Conservation (phyloP, 2,329 filamentous ascomycete species). For the Colletotrichum musae region DNA sequence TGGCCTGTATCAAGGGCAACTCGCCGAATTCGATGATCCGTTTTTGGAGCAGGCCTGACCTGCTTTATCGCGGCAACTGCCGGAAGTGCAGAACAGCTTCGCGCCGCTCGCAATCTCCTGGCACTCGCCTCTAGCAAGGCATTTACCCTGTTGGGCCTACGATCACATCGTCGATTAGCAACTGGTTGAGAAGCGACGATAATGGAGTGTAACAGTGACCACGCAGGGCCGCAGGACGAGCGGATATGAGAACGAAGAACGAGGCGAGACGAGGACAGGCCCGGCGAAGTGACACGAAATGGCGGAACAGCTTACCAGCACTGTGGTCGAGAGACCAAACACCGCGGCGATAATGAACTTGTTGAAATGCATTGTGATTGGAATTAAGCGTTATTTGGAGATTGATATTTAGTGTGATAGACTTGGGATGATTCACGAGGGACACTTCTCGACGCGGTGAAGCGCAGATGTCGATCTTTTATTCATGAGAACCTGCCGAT, state of each 20-base stretch:
- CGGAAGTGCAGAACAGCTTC: conserved; percentile 13
- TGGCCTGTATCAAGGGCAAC: conserved; percentile 1
- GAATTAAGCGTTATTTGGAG: neutral
- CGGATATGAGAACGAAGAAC: too few relatives aligned
- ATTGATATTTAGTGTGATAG: neutral
- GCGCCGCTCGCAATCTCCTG: conserved; percentile 20
- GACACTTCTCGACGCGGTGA: neutral
- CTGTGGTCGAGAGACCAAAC: conserved; percentile 9
- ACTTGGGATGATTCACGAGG: neutral
- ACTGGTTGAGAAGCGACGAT: neutral
- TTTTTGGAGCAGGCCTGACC: conserved; percentile 19
- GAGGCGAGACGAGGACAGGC: too few relatives aligned
- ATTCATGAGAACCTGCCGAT: neutral
- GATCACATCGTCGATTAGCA: neutral
- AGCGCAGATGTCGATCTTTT: neutral
- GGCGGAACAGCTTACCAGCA: neutral
- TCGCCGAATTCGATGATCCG: conserved; percentile 16
- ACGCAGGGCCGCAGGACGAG: too few relatives aligned
- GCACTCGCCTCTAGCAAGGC: conserved; percentile 18
- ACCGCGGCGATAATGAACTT: conserved; percentile 1
- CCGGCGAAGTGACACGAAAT: neutral
- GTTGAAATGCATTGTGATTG: conserved; percentile 9
- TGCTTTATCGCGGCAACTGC: conserved; percentile 15
- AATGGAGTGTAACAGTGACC: too few relatives aligned
- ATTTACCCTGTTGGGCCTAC: conserved; percentile 29